phyloP scores from a whole-genome alignment of 2,329 filamentous ascomycete species.

The Grosmannia serpens region DNA sequence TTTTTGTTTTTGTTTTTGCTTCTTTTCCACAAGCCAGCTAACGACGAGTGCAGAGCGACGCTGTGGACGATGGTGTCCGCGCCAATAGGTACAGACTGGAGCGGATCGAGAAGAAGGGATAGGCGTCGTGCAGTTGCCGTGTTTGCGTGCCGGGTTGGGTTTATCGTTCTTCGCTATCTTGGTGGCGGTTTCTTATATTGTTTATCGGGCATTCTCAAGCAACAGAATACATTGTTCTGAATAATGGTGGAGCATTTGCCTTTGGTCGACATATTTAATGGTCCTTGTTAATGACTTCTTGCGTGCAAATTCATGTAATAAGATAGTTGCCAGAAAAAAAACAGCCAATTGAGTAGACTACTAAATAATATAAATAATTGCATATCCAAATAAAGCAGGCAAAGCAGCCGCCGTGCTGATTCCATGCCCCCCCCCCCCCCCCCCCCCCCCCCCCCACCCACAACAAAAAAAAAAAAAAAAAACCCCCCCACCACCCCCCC shows the following conservation, averaged over 20 bases:
- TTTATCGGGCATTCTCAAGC: background rate
- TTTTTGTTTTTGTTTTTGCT: background rate
- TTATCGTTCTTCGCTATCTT: background rate
- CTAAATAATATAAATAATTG: background rate
- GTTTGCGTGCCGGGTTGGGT: background rate
- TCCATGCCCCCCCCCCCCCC: no score
- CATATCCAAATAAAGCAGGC: background rate
- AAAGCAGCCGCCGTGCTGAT: background rate
- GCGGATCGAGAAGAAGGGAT: slow-evolving; percentile 2
- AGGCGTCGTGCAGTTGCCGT: background rate
- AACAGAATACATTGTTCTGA: background rate
- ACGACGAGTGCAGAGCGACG: slow-evolving; percentile 51
- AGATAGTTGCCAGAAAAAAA: no score
- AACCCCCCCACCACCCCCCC: no score
- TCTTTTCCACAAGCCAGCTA: background rate
- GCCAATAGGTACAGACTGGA: slow-evolving; percentile 43
- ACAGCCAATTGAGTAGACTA: no score
- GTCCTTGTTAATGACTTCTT: background rate
- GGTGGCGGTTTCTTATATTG: background rate
- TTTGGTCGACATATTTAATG: background rate
- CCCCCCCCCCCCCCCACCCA: no score
- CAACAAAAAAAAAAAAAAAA: no score
- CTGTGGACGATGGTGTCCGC: slow-evolving; percentile 68
- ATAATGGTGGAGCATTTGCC: background rate
- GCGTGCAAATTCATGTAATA: no score